Evolutionary conservation across 2,329 filamentous ascomycete genomes (phyloP).

Genomic region (Colletotrichum ledebouriae): DNA sequence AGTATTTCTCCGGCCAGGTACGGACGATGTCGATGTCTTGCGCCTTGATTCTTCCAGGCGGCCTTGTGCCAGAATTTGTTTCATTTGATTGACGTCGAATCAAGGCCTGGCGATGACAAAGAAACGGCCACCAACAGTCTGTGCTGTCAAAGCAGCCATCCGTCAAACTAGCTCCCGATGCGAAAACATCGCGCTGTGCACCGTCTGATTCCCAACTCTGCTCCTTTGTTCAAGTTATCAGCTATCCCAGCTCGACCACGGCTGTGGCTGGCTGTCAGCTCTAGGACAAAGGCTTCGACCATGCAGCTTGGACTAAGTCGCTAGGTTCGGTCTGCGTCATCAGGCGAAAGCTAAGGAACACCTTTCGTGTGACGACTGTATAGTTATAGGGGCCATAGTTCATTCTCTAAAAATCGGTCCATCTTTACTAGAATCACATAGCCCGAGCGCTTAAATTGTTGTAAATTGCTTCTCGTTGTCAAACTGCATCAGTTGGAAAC

Average conservation of each 20-base stretch:
- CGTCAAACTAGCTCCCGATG: background rate
- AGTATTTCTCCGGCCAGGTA: background rate
- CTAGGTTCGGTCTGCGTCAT: slow-evolving; percentile 22
- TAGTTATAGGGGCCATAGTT: background rate
- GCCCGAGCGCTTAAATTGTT: too few species aligned
- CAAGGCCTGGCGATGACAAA: slow-evolving; percentile 9
- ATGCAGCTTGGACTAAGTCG: slow-evolving; percentile 14
- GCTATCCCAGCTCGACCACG: background rate
- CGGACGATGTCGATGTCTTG: background rate
- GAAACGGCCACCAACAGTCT: background rate
- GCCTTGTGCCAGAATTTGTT: background rate
- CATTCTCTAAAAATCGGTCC: background rate
- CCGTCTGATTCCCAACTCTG: background rate
- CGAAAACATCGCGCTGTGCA: background rate
- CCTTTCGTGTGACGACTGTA: background rate
- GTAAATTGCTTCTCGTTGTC: too few species aligned
- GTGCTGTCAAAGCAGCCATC: background rate
- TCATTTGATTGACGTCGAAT: background rate
- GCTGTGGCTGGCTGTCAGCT: background rate
- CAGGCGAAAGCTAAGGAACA: background rate
- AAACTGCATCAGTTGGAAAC: too few species aligned
- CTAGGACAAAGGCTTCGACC: background rate
- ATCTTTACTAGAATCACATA: too few species aligned
- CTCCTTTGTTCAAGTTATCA: slow-evolving; percentile 9
- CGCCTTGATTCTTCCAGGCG: background rate